These are phyloP conservation scores for Anacardium occidentale DNA, from an alignment of 345 rosid genomes.

Conservation along the genomic window DNA sequence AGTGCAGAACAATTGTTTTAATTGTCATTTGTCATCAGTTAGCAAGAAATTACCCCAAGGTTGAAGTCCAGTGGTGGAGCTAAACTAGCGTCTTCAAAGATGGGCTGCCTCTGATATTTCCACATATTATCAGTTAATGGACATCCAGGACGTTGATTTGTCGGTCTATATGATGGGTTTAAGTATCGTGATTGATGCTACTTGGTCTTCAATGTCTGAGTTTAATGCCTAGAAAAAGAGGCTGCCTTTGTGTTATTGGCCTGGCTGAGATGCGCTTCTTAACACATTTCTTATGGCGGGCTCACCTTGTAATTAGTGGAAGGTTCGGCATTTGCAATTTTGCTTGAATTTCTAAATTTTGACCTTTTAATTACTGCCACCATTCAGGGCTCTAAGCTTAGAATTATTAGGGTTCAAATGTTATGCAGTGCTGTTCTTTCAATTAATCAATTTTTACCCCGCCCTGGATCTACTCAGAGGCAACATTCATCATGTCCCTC, in stretches of 20 bases:
- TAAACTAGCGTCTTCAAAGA: conserved; percentile 19
- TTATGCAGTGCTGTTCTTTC: neutral
- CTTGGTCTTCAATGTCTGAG: neutral
- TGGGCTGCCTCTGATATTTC: conserved; percentile 17
- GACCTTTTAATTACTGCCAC: neutral
- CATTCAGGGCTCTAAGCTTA: neutral
- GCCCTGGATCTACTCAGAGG: neutral
- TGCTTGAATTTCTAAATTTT: neutral
- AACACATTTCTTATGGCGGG: neutral
- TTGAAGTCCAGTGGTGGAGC: conserved; percentile 22
- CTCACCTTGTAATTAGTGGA: neutral
- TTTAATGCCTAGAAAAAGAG: neutral
- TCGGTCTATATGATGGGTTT: neutral
- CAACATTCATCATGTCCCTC: too few species aligned
- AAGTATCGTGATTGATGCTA: neutral
- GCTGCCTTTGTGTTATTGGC: neutral
- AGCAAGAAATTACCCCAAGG: conserved; percentile 23
- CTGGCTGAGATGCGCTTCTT: neutral
- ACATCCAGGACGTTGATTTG: conserved; percentile 5
- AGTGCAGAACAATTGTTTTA: conserved; percentile 27
- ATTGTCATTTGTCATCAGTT: conserved; percentile 5
- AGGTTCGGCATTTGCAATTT: neutral
- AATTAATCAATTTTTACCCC: neutral
- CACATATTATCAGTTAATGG: neutral
- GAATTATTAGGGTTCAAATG: neutral